Evolutionary conservation across 169 alveolate species (phyloP).

Genomic region (Plasmodium blacklocki): DNA sequence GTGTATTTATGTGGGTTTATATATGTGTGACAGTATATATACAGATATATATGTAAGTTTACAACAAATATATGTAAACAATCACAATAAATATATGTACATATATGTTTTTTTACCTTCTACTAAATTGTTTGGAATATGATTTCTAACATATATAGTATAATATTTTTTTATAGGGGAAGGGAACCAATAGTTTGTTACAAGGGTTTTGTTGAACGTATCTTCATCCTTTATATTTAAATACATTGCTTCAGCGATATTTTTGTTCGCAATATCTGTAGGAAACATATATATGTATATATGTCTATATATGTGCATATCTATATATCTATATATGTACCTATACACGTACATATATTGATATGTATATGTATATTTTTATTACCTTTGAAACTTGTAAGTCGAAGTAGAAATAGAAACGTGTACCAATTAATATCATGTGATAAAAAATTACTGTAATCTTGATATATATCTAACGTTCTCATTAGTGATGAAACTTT

Average conservation of each 20-base stretch:
- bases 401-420: slow-evolving; percentile 28
- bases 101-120: slow-evolving; percentile 19
- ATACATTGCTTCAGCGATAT: slow-evolving; percentile 49
- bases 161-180: slow-evolving; percentile 42
- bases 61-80: no score
- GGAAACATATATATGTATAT: no score
- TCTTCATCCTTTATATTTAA: slow-evolving; percentile 33
- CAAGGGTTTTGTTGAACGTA: slow-evolving; percentile 3
- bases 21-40: no score
- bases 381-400: slow-evolving; percentile 29
- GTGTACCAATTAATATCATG: slow-evolving; percentile 59
- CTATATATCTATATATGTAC: no score
- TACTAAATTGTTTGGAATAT: slow-evolving; percentile 34
- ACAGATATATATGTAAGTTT: no score
- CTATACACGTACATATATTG: no score
- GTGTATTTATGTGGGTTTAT: no score
- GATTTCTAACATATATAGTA: no score
- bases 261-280: slow-evolving; percentile 37
- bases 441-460: slow-evolving; percentile 35
- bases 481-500: slow-evolving; percentile 14
- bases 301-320: no score
- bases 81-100: no score
- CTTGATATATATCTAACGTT: slow-evolving; percentile 29
- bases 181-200: slow-evolving; percentile 53
- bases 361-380: no score